Base-by-base conservation (phyloP, 345 rosid genomes). In the Lepidium sativum region DNA sequence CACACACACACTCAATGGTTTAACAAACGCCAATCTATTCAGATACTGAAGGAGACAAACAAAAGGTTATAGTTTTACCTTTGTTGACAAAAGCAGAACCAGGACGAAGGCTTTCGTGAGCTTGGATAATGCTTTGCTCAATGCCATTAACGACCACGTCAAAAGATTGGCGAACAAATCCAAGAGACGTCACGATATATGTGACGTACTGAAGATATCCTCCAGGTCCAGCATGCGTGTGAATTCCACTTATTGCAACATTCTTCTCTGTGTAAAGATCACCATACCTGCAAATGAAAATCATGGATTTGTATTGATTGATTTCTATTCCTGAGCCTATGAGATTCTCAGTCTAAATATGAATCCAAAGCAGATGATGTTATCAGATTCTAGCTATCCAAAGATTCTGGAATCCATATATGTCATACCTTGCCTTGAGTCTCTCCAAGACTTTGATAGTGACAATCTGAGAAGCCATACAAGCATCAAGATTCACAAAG, bases 221-320 rank as follows among this genome's bases (percentile, higher is more conserved):
- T 45, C 96, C 99, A 5, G 97, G 96, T 27, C 99, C 99, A 33
- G 96, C 92, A 75, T 95, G 99, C 0, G 96, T 85, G 70, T 91
- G 99, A 66, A 88, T 86, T n/a, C 99, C 97, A 73, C 96, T 91
- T 42, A 95, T 91, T 8, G 91, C 99, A 25, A 95, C 91, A 71
- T 95, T 95, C 59, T 84, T 83, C 78, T 88, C 96, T 8, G 89
- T 86, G 68, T 95, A 95, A 6, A 95, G 69, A 65, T 88, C 84
- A 10, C 96, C 99, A 68, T 91, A 95, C 75, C 96, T 95, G 81
- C 78, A 56, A 68, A 53, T n/a, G 14, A 34, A 55, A 17, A 40
- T 3, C 7, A 25, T 9, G 37, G 4, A 33, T 18, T 44, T 29
- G 25, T 40, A 8, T 14, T 14, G 8, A 57, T 39, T 39, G 1